These are phyloP conservation scores for Elsinoe fawcettii DNA, from an alignment of 2,329 filamentous ascomycete genomes.

Conservation along the genomic window DNA sequence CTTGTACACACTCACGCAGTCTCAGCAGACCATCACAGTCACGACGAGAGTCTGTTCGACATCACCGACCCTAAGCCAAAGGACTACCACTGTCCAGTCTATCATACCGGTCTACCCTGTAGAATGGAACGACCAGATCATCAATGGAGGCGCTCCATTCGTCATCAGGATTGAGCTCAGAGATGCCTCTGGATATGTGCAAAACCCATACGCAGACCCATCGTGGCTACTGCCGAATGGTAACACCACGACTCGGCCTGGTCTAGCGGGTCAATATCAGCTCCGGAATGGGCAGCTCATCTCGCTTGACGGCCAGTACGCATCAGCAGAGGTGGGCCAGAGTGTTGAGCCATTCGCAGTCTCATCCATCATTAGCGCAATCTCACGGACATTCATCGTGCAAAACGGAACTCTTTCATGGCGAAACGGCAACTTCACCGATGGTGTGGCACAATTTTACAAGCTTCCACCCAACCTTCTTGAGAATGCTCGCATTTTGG, in stretches of 20 bases:
- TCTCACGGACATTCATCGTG: constrained; percentile 26
- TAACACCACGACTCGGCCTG: constrained; percentile 27
- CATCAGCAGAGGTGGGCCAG: constrained; percentile 23
- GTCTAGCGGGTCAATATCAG: constrained; percentile 25
- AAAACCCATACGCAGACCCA: neutral
- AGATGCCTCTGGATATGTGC: constrained; percentile 15
- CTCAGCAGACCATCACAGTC: constrained; percentile 17
- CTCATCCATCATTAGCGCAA: constrained; percentile 20
- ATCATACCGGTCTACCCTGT: constrained; percentile 26
- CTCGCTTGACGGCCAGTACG: constrained; percentile 20
- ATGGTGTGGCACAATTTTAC: constrained; percentile 28
- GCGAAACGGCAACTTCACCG: constrained; percentile 28
- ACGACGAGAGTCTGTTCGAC: constrained; percentile 18
- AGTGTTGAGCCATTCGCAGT: constrained; percentile 25
- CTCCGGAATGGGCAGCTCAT: constrained; percentile 25
- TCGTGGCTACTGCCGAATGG: constrained; percentile 28
- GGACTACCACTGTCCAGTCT: constrained; percentile 23
- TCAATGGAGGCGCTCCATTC: constrained; percentile 28
- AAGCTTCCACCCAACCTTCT: constrained; percentile 22
- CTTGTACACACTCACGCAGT: constrained; percentile 7
- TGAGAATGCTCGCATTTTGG: constrained; percentile 25
- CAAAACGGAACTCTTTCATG: constrained; percentile 25
- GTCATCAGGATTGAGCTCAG: constrained; percentile 26
- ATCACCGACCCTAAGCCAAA: constrained; percentile 11
- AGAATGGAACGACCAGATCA: constrained; percentile 23